Evolutionary conservation across 306 rosid genomes (phyloP), one percentile per base, ranked within the genome.

Genomic region (Fragaria vesca): DNA sequence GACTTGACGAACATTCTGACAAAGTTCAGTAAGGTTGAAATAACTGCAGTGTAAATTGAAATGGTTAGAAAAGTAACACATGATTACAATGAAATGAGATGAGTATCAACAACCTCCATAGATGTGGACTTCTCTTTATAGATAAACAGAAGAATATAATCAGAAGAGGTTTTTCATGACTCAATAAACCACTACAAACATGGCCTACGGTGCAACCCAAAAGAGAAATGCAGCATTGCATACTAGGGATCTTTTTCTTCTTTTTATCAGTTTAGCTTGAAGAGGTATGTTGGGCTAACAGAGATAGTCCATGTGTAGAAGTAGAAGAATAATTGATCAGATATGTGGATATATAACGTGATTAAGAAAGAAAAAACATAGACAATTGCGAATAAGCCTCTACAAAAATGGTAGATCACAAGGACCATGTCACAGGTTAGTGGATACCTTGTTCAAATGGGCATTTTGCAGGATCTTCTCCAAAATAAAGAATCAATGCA

Each of bases 401-500:
- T 36, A 34, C 18, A 0, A 3, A 52, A 57, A 46, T 63, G 54
- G 30, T 20, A 74, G 78, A 43, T 48, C 26, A 18, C 12, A n/a
- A 34, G 38, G 42, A 38, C 15, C 4, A 2, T 5, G 26, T 40
- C 48, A 30, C 30, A 48, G 12, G 34, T 32, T 20, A 70, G 30
- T 12, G 42, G 74, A 68, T 67, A 94, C 98, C 97, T 90, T 94
- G 98, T 86, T 94, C 97, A 82, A 92, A 90, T 26, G 91, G 84
- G 89, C 96, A 94, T 71, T 93, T 89, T 77, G 96, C 74, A 26
- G 97, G 97, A 82, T 94, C 98, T 85, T 94, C 98, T 52, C 98
- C 97, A 78, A 94, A 94, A 80, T 94, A 94, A 85, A 94, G 85
- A 81, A 94, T 90, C 91, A 92, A 79, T 0, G 88, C 80, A 69